These are phyloP conservation scores for Alternaria infectoria DNA, from an alignment of 2,329 filamentous ascomycete species.

Conservation along the genomic window DNA sequence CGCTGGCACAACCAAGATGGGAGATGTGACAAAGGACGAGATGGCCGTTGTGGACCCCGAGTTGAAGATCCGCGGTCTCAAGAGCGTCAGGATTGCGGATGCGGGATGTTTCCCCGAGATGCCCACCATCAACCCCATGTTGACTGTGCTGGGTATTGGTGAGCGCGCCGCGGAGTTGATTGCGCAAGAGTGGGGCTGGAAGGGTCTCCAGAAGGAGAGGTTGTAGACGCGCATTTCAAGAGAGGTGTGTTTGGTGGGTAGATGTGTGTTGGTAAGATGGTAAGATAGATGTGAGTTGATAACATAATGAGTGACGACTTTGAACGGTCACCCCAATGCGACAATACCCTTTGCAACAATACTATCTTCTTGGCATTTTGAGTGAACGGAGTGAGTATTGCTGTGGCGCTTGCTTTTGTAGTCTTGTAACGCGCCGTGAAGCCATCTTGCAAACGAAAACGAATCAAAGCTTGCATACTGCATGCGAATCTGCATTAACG, in stretches of 20 bases:
- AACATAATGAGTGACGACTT: background rate
- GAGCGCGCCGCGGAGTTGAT: conserved; percentile 87
- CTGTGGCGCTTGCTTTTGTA: too few relatives aligned
- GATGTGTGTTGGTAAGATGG: background rate
- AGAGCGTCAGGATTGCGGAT: conserved; percentile 79
- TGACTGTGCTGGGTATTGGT: conserved; percentile 83
- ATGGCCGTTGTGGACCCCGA: conserved; percentile 81
- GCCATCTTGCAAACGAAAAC: too few relatives aligned
- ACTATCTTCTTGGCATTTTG: too few relatives aligned
- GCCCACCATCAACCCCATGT: conserved; percentile 86
- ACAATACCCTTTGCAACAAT: background rate
- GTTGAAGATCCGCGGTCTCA: conserved; percentile 74
- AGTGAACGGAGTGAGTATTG: too few relatives aligned
- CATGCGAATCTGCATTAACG: too few relatives aligned
- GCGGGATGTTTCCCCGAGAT: conserved; percentile 89
- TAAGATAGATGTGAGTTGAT: background rate
- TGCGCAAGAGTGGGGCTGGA: conserved; percentile 73
- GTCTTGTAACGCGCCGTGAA: too few relatives aligned
- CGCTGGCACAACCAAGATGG: conserved; percentile 90
- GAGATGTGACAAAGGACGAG: conserved; percentile 70
- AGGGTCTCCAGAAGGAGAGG: conserved; percentile 60
- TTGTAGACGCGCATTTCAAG: conserved; percentile 48
- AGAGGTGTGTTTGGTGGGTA: background rate
- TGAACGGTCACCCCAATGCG: background rate
- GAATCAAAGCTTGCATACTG: too few relatives aligned